Base-by-base conservation (phyloP, 1,139 yeast genomes). In the Hemisphaericaspora xylofermentans region DNA sequence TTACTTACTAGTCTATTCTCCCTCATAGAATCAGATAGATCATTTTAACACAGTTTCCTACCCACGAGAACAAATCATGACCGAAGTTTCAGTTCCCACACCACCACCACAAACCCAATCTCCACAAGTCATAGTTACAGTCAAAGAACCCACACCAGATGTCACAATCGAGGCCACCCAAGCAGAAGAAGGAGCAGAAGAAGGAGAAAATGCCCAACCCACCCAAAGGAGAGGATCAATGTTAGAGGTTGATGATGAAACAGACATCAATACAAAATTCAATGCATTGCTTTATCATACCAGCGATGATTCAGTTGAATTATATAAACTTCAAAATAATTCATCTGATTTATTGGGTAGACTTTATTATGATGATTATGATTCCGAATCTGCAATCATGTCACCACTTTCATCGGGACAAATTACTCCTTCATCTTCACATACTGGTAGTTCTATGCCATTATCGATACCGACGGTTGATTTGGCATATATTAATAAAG, bases 301-400 rank as follows among this genome's bases (percentile, higher is more conserved):
- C 4, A 60, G 66, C 37, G 58, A 67, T 35, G 78, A 72, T 35
- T 57, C 72, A 1, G 60, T 72, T n/a, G 74, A 70, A 43, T 43
- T 62, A 42, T 72, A 72, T 52, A 60, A 60, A 42, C 59, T 53
- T 41, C 72, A 71, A 45, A 69, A 70, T 51, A 63, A 62, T 44
- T 60, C 69, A 8, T 63, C 70, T 32, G 78, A 72, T 49, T 59
- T 71, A 29, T 50, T 71, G 42, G 77, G 76, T 1, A 49, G 78
- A 39, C 57, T 72, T 19, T 71, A 71, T 50, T 71, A 67, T 46
- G 78, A 72, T 49, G 75, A 71, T 42, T 72, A 61, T 47, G 73
- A 68, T 43, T 63, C 71, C 3, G 71, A 66, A 32, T 57, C n/a
- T n/a, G n/a, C 66, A 2, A 39, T 60, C 7, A 43, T 49, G 1